Base-by-base conservation (phyloP, 2,329 filamentous ascomycete species). In the Neofusicoccum cordaticola region DNA sequence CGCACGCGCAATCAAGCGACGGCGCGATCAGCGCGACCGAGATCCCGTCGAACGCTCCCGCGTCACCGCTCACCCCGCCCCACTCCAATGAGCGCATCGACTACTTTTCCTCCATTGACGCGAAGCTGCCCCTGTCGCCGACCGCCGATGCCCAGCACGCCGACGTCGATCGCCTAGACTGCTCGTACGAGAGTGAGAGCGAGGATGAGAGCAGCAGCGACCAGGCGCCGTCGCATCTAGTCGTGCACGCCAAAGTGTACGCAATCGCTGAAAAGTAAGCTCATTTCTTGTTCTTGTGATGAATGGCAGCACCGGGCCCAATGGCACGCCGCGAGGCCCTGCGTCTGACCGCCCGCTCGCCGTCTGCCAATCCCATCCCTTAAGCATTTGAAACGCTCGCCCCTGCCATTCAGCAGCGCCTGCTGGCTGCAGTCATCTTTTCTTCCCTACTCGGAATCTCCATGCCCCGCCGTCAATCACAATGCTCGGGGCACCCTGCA, bases 201-300 rank as follows among this genome's bases (percentile, higher is more conserved):
- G 63, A 64, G n/a, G 65, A 69, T 44, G 67, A 67, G 22, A 73
- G 76, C 64, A 71, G 78, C 50, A 72, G 78, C 56, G 69, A 73
- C 45, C 76, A 78, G 52, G 69, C 79, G 66, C 72, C 74, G 47
- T 75, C 79, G 5, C 75, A 82, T 69, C 74, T 83, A 5, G 67
- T 83, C 53, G 75, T 77, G 15, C 81, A 83, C 68, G 78, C 80
- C 13, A 78, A 79, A 61, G 78, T 83, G 44, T 83, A 83, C 69
- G 80, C 80, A 39, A 76, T 83, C 27, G 81, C 80, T 9, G 81
- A 83, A 70, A 83, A 83, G 74, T 78, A 75, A 71, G 76, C 76
- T 66, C 57, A 53, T 50, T 56, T 64, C 64, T 11, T 64, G 56
- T n/a, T 37, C 68, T 66, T 42, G 41, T 65, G 58, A 52, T 69